Evolutionary conservation across 305 asterid genomes (phyloP), one percentile per base, ranked within the genome.

Genomic region (Fraxinus greggii): DNA sequence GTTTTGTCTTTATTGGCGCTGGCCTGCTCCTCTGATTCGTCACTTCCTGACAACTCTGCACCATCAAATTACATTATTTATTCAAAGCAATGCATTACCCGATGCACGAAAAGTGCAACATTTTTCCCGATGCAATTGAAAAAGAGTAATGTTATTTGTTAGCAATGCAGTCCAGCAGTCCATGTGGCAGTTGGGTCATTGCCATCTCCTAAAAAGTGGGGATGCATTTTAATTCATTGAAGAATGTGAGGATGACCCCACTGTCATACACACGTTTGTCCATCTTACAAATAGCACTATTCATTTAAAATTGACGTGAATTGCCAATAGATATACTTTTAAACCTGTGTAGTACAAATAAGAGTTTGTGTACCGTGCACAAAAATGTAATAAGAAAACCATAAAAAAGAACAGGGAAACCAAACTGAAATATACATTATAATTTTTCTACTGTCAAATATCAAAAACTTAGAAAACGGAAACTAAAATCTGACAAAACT

Each of bases 1-100:
- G 93, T 92, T 93, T 94, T 84, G 92, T 89, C 89, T 93, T 94
- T 80, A 90, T 90, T 63, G 95, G 97, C 65, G 84, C 82, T 40
- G 94, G 97, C 87, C 89, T 90, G 83, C 80, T 75, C 88, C 88
- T 90, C 84, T 83, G 86, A 81, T 83, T 86, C 81, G 89, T 90
- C 79, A 42, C 86, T 77, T 90, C 97, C 83, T 79, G 83, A 29
- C 40, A 76, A 82, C 85, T 85, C 93, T 90, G 86, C 82, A 85
- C 19, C 77, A 77, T 85, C 81, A 79, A 29, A 63, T 81, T 38
- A 17, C 76, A 31, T 72, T 31, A 32, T 72, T 32, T 31, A 31
- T 17, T 72, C 76, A 72, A 7, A 32, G 48, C 48, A 72, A 72
- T 72, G 26, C 32, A 31, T 70, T 29, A 72, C 13, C 26, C 12